Evolutionary conservation across 257 asterid genomes (phyloP).

Genomic region (Solanum chiquidenum): DNA sequence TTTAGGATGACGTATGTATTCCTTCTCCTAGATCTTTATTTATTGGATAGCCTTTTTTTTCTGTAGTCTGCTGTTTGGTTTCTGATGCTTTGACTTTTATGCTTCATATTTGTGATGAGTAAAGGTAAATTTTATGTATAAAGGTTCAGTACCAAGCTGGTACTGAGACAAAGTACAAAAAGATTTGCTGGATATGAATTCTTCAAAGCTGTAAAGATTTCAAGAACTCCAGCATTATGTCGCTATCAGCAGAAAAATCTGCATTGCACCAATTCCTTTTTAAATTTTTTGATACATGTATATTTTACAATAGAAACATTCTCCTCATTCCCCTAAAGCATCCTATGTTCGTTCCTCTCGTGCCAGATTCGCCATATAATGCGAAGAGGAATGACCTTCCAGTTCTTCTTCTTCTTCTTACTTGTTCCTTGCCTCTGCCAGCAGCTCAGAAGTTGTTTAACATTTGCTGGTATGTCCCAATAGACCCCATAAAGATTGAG

Average conservation of each 20-base stretch:
- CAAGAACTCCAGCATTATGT: background rate
- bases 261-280: background rate
- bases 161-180: background rate
- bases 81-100: background rate
- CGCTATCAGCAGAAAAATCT: background rate
- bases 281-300: background rate
- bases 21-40: background rate
- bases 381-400: background rate
- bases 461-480: background rate
- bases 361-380: background rate
- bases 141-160: background rate
- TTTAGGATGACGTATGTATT: conserved; percentile 3
- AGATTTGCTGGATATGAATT: background rate
- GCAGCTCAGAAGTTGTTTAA: background rate
- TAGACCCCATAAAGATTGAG: background rate
- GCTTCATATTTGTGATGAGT: background rate
- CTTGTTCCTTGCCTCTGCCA: background rate
- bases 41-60: background rate
- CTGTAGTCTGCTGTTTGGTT: background rate
- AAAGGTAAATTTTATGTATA: background rate
- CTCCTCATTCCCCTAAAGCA: background rate
- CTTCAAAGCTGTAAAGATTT: background rate
- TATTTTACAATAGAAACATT: background rate
- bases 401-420: background rate
- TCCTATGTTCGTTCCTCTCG: background rate